Percentiles rank a stretch among this genome's conserved stretches.
phyloP scores from a whole-genome alignment of 2,329 filamentous ascomycete species.

The Ascochyta viciae-villosae region DNA sequence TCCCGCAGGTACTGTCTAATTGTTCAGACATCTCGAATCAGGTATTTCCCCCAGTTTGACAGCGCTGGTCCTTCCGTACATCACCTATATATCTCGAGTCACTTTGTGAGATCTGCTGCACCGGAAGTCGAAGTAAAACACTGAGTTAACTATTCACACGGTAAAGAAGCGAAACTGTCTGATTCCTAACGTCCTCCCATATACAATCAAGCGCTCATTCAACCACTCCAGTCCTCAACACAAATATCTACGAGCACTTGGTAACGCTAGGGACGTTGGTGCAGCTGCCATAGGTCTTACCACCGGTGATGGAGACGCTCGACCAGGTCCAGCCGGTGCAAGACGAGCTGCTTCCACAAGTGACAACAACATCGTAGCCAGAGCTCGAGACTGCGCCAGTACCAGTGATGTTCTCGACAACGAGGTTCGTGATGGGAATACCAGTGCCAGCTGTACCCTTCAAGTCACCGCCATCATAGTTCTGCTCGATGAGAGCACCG shows the following conservation, averaged over 20 bases:
- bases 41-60: no score
- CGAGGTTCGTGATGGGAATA: slow-evolving; percentile 55
- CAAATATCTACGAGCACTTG: slow-evolving; percentile 22
- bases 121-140: no score
- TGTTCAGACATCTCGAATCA: no score
- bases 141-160: neutral
- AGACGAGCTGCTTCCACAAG: slow-evolving; percentile 57
- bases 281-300: slow-evolving; percentile 46
- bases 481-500: slow-evolving; percentile 60
- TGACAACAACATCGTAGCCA: slow-evolving; percentile 60
- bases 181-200: no score
- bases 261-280: slow-evolving; percentile 42
- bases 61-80: no score
- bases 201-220: neutral
- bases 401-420: slow-evolving; percentile 52
- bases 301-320: slow-evolving; percentile 50
- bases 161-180: neutral
- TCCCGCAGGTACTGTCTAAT: no score
- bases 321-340: slow-evolving; percentile 64
- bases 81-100: no score
- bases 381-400: slow-evolving; percentile 38
- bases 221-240: neutral
- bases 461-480: slow-evolving; percentile 57
- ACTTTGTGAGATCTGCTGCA: no score
- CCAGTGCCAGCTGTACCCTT: slow-evolving; percentile 55